Conservation (phyloP, 108 stramenopile species). For the Pseudonitzschia multiseries region DNA sequence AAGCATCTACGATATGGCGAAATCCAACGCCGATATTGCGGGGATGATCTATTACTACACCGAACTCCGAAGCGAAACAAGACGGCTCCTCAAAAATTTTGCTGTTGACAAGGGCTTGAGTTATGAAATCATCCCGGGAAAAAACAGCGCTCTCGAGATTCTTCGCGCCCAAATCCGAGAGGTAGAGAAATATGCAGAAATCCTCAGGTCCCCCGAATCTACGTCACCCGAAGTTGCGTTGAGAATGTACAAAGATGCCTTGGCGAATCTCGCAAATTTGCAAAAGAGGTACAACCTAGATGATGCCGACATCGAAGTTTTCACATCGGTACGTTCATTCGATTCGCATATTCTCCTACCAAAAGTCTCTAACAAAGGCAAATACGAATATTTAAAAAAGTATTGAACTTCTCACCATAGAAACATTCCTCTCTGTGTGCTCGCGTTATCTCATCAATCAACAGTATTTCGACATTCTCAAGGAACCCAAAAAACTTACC, state of each 20-base stretch:
- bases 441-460: neutral
- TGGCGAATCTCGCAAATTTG: neutral
- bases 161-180: neutral
- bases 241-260: neutral
- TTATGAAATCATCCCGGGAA: neutral
- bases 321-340: neutral
- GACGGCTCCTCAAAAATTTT: neutral
- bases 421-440: neutral
- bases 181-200: neutral
- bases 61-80: neutral
- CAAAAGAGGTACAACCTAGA: neutral
- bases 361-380: no score
- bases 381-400: no score
- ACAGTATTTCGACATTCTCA: constrained; percentile 1
- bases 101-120: neutral
- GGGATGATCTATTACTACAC: constrained; percentile 1
- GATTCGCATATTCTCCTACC: no score
- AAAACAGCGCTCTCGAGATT: neutral
- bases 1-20: neutral
- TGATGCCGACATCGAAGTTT: neutral
- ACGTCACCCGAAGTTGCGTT: neutral
- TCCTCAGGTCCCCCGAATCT: neutral
- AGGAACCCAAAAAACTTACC: neutral
- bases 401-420: no score
- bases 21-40: neutral